These are phyloP conservation scores for Pythium brachiatum DNA, from an alignment of 352 stramenopile genomes.

Conservation along the genomic window DNA sequence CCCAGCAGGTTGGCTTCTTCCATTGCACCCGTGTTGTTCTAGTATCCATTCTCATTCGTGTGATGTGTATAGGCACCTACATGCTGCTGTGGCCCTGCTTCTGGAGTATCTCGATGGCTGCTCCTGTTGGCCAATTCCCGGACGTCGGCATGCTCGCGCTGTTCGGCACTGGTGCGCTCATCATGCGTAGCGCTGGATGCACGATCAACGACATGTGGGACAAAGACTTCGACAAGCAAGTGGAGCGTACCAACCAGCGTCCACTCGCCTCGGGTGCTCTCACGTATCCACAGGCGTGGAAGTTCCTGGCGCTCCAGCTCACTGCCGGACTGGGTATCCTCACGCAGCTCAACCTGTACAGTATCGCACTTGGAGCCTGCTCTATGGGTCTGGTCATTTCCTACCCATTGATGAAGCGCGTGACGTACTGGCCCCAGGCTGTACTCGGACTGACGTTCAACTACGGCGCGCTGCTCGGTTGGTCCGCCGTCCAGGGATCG, in stretches of 20 bases:
- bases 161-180: conserved; percentile 90
- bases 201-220: conserved; percentile 99
- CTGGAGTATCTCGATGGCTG: conserved; percentile 96
- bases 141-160: conserved; percentile 80
- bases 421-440: conserved; percentile 97
- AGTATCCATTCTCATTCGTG: neutral
- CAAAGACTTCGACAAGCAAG: conserved; percentile 95
- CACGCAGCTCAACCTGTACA: conserved; percentile 94
- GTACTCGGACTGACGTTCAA: conserved; percentile 98
- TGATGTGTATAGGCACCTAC: conserved; percentile 72
- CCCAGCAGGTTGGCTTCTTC: conserved; percentile 44
- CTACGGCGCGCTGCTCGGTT: conserved; percentile 96
- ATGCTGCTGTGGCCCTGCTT: conserved; percentile 97
- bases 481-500: conserved; percentile 81
- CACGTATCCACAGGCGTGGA: conserved; percentile 87
- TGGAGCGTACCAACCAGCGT: conserved; percentile 93
- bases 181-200: conserved; percentile 97
- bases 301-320: conserved; percentile 94
- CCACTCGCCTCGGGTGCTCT: conserved; percentile 93
- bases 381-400: conserved; percentile 92
- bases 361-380: conserved; percentile 89
- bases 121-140: conserved; percentile 70
- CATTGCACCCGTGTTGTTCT: neutral
- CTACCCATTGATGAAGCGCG: conserved; percentile 98
- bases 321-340: conserved; percentile 91